phyloP scores from a whole-genome alignment of 345 rosid genomes.

The Hibiscus mutabilis region DNA sequence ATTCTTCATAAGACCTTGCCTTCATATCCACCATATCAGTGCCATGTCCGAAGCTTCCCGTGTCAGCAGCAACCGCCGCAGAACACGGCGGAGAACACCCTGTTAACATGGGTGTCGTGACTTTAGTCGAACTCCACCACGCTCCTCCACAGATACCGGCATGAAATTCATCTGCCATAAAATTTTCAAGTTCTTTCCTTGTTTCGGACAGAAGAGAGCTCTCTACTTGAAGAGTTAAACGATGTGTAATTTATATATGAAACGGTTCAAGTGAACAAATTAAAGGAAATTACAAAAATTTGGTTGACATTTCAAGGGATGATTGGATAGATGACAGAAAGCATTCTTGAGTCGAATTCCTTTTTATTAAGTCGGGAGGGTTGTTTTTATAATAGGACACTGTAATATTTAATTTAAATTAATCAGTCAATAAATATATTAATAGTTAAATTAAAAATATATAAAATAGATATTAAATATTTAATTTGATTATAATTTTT shows the following conservation, averaged over 20 bases:
- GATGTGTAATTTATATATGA: slow-evolving; percentile 16
- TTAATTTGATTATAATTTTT: too few species aligned
- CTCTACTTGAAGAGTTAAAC: not conserved
- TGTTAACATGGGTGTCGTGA: slow-evolving; percentile 28
- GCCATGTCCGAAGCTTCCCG: slow-evolving; percentile 29
- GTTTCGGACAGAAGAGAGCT: not conserved
- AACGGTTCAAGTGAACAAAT: slow-evolving; percentile 23
- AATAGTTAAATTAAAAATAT: too few species aligned
- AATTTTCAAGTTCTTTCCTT: not conserved
- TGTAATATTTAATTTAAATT: too few species aligned
- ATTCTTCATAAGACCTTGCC: too few species aligned
- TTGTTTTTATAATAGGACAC: too few species aligned
- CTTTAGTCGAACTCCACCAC: slow-evolving; percentile 65
- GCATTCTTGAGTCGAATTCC: slow-evolving; percentile 37
- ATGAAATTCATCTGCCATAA: slow-evolving; percentile 72
- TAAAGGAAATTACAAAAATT: slow-evolving; percentile 17
- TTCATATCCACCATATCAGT: slow-evolving; percentile 27
- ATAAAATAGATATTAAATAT: too few species aligned
- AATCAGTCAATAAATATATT: too few species aligned
- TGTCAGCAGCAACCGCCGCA: slow-evolving; percentile 21
- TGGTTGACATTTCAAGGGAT: slow-evolving; percentile 61
- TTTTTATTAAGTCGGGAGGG: too few species aligned
- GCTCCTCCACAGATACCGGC: slow-evolving; percentile 46
- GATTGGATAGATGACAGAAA: not conserved
- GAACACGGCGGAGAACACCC: slow-evolving; percentile 41